Conservation (phyloP, 768 basidiomycete genomes). For the Amanita muscaria region DNA sequence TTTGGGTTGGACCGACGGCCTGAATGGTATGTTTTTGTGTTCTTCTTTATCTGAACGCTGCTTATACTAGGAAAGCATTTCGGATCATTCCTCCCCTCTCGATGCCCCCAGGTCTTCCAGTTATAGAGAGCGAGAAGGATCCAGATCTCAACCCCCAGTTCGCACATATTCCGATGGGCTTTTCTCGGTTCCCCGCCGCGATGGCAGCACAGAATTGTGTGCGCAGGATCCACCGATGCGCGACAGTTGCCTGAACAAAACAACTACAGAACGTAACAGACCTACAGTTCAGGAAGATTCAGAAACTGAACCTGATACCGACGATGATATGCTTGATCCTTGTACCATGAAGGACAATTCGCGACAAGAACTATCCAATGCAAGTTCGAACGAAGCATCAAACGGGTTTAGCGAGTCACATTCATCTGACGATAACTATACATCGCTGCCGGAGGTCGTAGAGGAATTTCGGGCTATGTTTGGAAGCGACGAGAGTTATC, state of each 20-base stretch:
- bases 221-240: not conserved
- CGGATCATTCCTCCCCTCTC: not conserved
- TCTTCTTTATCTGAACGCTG: not conserved
- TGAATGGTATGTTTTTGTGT: not conserved
- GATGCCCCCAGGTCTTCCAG: not conserved
- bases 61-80: not conserved
- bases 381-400: slow-evolving; percentile 5
- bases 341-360: not conserved
- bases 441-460: slow-evolving; percentile 28
- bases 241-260: not conserved
- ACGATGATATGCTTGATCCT: slow-evolving; percentile 17
- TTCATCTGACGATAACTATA: slow-evolving; percentile 6
- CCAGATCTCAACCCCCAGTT: not conserved
- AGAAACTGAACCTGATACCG: slow-evolving; percentile 31
- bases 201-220: slow-evolving; percentile 11
- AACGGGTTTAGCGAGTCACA: not conserved
- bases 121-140: not conserved
- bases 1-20: not conserved
- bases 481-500: slow-evolving; percentile 29
- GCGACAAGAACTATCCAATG: not conserved
- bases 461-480: slow-evolving; percentile 39
- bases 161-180: slow-evolving; percentile 16
- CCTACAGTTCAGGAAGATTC: slow-evolving; percentile 14
- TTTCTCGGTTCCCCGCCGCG: slow-evolving; percentile 14
- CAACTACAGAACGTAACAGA: not conserved